These are phyloP conservation scores for Mortierella sp. DNA, from an alignment of 371 early-diverging fungal species.

Conservation along the genomic window DNA sequence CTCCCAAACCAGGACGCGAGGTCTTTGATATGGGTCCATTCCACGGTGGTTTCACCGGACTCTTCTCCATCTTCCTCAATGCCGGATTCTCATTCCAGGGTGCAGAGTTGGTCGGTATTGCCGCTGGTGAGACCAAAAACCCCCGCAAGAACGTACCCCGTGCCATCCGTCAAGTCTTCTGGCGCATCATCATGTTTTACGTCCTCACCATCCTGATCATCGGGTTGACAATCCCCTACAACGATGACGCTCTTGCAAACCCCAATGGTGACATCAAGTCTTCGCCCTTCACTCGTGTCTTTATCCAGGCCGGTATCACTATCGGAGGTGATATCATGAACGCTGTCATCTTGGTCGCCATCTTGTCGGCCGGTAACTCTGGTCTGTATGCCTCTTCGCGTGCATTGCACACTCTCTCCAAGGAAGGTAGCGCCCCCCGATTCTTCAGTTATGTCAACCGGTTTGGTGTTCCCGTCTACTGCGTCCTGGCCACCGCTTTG, in stretches of 20 bases:
- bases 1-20: constrained; percentile 9
- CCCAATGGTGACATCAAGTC: constrained; percentile 57
- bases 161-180: constrained; percentile 78
- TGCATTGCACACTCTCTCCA: constrained; percentile 73
- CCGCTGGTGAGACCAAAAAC: constrained; percentile 78
- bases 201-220: constrained; percentile 75
- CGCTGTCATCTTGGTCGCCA: constrained; percentile 77
- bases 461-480: constrained; percentile 61
- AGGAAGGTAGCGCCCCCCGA: constrained; percentile 72
- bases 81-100: constrained; percentile 91
- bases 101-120: constrained; percentile 78
- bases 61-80: constrained; percentile 73
- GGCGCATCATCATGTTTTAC: constrained; percentile 79
- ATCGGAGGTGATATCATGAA: constrained; percentile 82
- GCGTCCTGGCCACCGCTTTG: constrained; percentile 58
- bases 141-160: constrained; percentile 77
- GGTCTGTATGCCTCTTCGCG: constrained; percentile 82
- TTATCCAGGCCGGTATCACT: constrained; percentile 69
- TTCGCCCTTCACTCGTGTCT: constrained; percentile 79
- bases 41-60: constrained; percentile 76
- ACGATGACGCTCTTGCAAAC: constrained; percentile 62
- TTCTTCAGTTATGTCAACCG: constrained; percentile 57
- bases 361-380: constrained; percentile 80
- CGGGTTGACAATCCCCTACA: constrained; percentile 75
- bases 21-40: constrained; percentile 76